Conservation (phyloP, 495 filamentous ascomycete genomes). For the Aspergillus avenaceus region DNA sequence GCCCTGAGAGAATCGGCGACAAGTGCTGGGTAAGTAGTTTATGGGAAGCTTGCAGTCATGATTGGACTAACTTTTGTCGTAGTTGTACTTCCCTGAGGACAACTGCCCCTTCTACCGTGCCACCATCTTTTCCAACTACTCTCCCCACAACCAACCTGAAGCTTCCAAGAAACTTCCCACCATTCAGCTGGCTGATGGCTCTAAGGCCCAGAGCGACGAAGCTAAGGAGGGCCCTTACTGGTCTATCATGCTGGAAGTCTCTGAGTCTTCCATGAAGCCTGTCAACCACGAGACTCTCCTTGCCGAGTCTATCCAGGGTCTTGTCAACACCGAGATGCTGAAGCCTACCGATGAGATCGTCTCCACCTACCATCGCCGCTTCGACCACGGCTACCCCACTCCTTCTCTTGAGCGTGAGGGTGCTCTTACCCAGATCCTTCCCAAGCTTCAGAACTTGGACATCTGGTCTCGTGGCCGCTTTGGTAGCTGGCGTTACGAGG, state of each 20-base stretch:
- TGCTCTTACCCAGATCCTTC: slow-evolving; percentile 86
- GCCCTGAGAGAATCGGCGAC: slow-evolving; percentile 96
- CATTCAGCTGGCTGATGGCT: slow-evolving; percentile 77
- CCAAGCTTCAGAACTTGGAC: slow-evolving; percentile 82
- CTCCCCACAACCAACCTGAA: slow-evolving; percentile 92
- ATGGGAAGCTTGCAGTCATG: background rate
- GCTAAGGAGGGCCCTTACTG: slow-evolving; percentile 90
- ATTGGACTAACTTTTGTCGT: background rate
- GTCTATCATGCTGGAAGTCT: slow-evolving; percentile 99
- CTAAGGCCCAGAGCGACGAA: slow-evolving; percentile 62
- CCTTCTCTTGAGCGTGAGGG: slow-evolving; percentile 93
- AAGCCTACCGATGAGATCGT: slow-evolving; percentile 89
- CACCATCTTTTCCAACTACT: slow-evolving; percentile 99
- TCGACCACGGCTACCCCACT: slow-evolving; percentile 98
- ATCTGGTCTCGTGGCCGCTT: slow-evolving; percentile 97
- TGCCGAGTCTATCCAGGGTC: slow-evolving; percentile 87
- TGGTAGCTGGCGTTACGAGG: slow-evolving; percentile 97
- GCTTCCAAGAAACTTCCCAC: slow-evolving; percentile 81
- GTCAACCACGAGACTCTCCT: slow-evolving; percentile 80
- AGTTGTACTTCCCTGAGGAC: slow-evolving; percentile 99
- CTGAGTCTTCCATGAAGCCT: slow-evolving; percentile 92
- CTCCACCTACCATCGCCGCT: slow-evolving; percentile 96
- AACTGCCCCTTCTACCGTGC: slow-evolving; percentile 99
- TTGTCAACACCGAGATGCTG: slow-evolving; percentile 97
- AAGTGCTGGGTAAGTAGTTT: slow-evolving; percentile 84